phyloP scores from a whole-genome alignment of 106 monocot genomes.

The Acanthochlamys bracteata region DNA sequence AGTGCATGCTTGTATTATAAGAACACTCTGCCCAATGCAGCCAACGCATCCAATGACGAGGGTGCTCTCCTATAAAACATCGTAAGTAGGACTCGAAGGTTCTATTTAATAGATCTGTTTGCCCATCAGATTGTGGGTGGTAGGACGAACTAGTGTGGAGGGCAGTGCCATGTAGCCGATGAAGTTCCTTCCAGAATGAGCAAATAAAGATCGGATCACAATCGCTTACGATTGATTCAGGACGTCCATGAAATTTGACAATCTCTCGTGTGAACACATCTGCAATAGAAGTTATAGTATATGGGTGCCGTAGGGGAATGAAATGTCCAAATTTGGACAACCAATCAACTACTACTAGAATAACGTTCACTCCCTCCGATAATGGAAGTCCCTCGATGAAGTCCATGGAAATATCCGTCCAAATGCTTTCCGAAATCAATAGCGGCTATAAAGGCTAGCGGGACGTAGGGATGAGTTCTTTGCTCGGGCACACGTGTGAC shows the following conservation, averaged over 20 bases:
- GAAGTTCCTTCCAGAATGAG: background rate
- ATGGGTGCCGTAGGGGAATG: background rate
- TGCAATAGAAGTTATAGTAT: background rate
- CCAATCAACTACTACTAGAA: background rate
- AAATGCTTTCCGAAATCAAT: background rate
- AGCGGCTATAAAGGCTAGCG: slow-evolving; percentile 2
- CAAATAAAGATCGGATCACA: background rate
- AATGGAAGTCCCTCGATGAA: background rate
- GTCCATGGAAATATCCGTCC: slow-evolving; percentile 7
- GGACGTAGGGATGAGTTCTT: no score
- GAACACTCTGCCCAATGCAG: background rate
- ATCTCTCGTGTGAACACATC: background rate
- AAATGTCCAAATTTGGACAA: background rate
- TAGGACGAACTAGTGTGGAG: background rate
- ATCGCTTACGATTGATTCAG: background rate
- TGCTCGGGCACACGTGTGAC: no score
- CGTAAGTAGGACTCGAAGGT: background rate
- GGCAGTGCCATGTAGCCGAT: background rate
- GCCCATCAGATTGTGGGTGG: background rate
- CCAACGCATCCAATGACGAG: background rate
- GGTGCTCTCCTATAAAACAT: background rate
- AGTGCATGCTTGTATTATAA: background rate
- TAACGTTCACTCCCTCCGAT: background rate
- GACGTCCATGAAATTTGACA: background rate
- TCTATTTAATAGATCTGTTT: background rate